Conservation (phyloP, 805 yeast genomes). For the Candida sithepensis region DNA sequence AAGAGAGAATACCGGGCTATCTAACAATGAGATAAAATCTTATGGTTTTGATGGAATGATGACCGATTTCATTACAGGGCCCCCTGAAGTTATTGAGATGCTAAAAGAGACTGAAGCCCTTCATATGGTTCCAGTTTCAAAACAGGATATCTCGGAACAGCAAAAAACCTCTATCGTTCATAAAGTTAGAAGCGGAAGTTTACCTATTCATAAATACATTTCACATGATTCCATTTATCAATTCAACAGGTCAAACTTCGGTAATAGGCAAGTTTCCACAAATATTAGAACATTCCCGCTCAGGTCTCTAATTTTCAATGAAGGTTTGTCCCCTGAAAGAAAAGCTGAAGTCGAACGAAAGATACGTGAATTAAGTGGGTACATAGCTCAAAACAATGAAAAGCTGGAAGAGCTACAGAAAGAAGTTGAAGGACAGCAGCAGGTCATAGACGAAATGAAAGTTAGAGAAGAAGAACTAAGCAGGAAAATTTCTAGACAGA, state of each 20-base stretch:
- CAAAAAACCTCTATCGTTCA: conserved; percentile 34
- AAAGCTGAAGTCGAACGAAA: conserved; percentile 13
- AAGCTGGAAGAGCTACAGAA: background rate
- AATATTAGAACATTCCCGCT: conserved; percentile 31
- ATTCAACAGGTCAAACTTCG: conserved; percentile 59
- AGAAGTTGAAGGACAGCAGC: background rate
- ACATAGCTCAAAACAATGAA: conserved; percentile 9
- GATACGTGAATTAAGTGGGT: conserved; percentile 11
- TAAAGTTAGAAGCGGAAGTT: conserved; percentile 36
- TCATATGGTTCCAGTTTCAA: conserved; percentile 60
- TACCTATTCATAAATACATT: conserved; percentile 53
- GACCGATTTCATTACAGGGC: conserved; percentile 70
- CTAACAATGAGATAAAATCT: conserved; percentile 26
- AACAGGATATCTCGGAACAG: conserved; percentile 37
- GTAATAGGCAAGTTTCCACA: conserved; percentile 50
- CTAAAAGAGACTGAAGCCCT: conserved; percentile 52
- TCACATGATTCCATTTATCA: conserved; percentile 53
- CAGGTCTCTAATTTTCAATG: conserved; percentile 29
- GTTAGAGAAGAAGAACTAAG: background rate
- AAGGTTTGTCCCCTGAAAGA: conserved; percentile 31
- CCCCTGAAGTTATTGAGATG: conserved; percentile 67
- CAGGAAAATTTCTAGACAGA: background rate
- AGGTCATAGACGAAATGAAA: background rate
- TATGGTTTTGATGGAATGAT: conserved; percentile 81
- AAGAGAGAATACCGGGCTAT: conserved; percentile 9